These are phyloP conservation scores for Nadsonia commutata DNA, from an alignment of 1,139 yeast species.

Conservation along the genomic window DNA sequence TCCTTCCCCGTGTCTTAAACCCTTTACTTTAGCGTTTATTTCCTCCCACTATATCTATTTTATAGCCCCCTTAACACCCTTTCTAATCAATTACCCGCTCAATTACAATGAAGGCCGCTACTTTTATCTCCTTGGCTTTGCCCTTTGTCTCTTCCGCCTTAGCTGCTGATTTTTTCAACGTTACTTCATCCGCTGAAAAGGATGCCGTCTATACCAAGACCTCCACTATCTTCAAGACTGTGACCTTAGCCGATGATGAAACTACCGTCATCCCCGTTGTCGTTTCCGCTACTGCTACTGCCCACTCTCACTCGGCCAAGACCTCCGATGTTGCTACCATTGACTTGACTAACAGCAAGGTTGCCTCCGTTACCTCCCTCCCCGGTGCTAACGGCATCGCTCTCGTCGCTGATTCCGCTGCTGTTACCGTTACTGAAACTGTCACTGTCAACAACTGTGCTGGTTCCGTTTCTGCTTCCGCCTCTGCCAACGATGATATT, in stretches of 20 bases:
- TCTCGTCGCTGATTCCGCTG: not conserved
- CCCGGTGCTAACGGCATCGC: not conserved
- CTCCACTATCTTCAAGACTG: not conserved
- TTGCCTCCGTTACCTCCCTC: not conserved
- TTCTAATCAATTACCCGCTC: too few relatives aligned
- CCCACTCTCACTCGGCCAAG: not conserved
- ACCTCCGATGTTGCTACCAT: not conserved
- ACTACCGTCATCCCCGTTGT: not conserved
- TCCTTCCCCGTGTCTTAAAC: too few relatives aligned
- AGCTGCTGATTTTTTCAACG: not conserved
- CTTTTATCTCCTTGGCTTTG: not conserved
- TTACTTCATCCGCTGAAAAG: not conserved
- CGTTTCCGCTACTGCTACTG: not conserved
- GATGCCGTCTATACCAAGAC: not conserved
- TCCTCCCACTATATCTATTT: too few relatives aligned
- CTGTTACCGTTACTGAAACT: slow-evolving; percentile 4
- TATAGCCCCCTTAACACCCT: too few relatives aligned
- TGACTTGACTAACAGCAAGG: not conserved
- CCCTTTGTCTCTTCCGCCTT: not conserved
- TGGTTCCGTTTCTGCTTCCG: slow-evolving; percentile 4
- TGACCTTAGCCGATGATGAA: not conserved
- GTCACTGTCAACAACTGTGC: slow-evolving; percentile 3
- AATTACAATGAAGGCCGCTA: not conserved
- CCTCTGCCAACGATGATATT: not conserved
- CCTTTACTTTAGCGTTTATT: too few relatives aligned